phyloP scores from a whole-genome alignment of 768 basidiomycete species.

The Boletus sensibilis region DNA sequence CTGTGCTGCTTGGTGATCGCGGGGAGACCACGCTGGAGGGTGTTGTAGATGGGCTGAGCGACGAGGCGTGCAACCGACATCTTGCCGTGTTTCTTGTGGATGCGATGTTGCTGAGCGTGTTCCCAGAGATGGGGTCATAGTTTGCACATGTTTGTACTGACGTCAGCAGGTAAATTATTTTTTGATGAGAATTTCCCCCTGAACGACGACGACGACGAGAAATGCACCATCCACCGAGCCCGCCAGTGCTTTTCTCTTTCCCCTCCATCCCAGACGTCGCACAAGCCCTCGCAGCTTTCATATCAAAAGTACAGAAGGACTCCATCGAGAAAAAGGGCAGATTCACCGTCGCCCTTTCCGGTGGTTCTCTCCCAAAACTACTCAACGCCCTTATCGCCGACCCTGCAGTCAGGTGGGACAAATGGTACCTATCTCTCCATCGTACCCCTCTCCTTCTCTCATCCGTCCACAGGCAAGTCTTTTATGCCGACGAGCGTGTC shows the following conservation, averaged over 20 bases:
- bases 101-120: constrained; percentile 62
- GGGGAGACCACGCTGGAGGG: constrained; percentile 47
- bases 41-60: constrained; percentile 61
- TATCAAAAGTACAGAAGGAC: constrained; percentile 85
- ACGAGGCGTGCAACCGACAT: constrained; percentile 73
- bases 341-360: constrained; percentile 93
- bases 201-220: constrained; percentile 16
- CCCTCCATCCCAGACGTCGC: constrained; percentile 52
- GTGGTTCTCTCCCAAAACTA: constrained; percentile 85
- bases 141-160: constrained; percentile 30
- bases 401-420: constrained; percentile 81
- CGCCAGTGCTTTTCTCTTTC: constrained; percentile 77
- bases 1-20: constrained; percentile 46
- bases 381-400: constrained; percentile 68
- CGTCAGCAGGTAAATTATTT: constrained; percentile 13
- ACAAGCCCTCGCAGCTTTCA: constrained; percentile 71
- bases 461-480: constrained; percentile 78
- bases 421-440: constrained; percentile 62
- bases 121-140: constrained; percentile 64
- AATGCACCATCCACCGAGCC: constrained; percentile 54
- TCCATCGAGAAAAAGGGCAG: constrained; percentile 84
- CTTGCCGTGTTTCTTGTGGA: constrained; percentile 75
- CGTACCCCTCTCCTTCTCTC: not conserved
- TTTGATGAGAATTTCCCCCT: constrained; percentile 10
- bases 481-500: constrained; percentile 93